Conservation (phyloP, 306 rosid species). For the Begonia fuchsioides region DNA sequence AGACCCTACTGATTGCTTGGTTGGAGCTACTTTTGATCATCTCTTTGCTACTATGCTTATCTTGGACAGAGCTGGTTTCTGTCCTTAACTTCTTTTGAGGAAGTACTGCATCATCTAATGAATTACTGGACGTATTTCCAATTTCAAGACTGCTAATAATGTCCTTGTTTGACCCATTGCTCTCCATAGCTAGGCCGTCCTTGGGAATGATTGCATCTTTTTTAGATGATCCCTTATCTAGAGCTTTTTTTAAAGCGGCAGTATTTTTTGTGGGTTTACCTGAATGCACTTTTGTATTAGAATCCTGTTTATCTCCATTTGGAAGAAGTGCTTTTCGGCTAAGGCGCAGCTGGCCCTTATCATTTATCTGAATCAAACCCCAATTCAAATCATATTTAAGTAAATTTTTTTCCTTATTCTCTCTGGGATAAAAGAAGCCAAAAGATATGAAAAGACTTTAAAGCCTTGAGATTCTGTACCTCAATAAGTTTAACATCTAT, state of each 20-base stretch:
- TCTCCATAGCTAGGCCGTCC: constrained; percentile 22
- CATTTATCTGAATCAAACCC: constrained; percentile 56
- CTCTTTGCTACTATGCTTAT: constrained; percentile 35
- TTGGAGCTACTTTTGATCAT: constrained; percentile 30
- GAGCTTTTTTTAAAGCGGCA: constrained; percentile 9
- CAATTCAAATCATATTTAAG: neutral
- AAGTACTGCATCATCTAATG: constrained; percentile 26
- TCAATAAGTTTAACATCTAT: constrained; percentile 90
- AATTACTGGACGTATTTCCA: constrained; percentile 18
- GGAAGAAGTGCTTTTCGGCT: constrained; percentile 80
- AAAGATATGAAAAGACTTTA: too few species aligned
- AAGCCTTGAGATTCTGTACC: constrained; percentile 26
- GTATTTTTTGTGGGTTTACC: constrained; percentile 18
- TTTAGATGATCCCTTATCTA: constrained; percentile 16
- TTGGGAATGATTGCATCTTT: constrained; percentile 3
- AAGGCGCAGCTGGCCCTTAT: constrained; percentile 90
- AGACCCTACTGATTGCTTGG: constrained; percentile 17
- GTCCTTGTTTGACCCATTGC: constrained; percentile 20
- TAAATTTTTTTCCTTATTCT: too few species aligned
- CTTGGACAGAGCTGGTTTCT: constrained; percentile 31
- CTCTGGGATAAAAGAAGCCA: too few species aligned
- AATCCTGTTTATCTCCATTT: constrained; percentile 30
- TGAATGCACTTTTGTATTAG: constrained; percentile 24
- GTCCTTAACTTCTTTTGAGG: constrained; percentile 57
- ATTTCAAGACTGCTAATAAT: constrained; percentile 21